Evolutionary conservation across 129 eudicot species (phyloP), one percentile per base, ranked within the genome.

Genomic region (Artemisia annua): DNA sequence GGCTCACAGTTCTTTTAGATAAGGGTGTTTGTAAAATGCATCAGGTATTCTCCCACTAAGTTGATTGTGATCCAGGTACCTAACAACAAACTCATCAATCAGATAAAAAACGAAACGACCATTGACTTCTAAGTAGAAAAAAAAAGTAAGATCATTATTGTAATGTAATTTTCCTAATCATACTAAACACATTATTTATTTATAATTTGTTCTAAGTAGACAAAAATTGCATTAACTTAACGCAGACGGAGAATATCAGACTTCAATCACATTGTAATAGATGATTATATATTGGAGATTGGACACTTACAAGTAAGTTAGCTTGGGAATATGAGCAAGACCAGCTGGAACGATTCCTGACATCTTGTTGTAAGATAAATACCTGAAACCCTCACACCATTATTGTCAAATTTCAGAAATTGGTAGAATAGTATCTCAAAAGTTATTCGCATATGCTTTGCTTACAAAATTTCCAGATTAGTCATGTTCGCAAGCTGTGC

Each of bases 11-110:
- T 94, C 98, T 81, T 94, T 94, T 39, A 94, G 68, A 77, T 85
- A 94, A 17, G 91, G 93, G 77, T 94, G 98, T 78, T 88, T 94
- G 74, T 94, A 94, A 82, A 94, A 94, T 77, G 89, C 91, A 66
- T 94, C 98, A 26, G 98, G 98, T 71, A 94, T 94, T 55, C 97
- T 86, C 69, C 98, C 96, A 54, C 86, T 84, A 79, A 94, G 86
- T 80, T 90, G 97, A 74, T 94, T 94, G 84, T 94, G 98, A 94
- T 94, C 98, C 83, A 94, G 57, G 84, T 86, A 94, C 86, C 98
- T 94, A 82, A 83, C 24, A 48, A 2, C 6, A 63, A 70, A 70
- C 51, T 9, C 19, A 17, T 56, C 3, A 35, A 55, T 32, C 54
- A 55, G 4, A 55, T 69, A 20, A 32, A 54, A 32, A 55, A 54